Base-by-base conservation (phyloP, 73 alveolate genomes). In the Effrenium voratum region DNA sequence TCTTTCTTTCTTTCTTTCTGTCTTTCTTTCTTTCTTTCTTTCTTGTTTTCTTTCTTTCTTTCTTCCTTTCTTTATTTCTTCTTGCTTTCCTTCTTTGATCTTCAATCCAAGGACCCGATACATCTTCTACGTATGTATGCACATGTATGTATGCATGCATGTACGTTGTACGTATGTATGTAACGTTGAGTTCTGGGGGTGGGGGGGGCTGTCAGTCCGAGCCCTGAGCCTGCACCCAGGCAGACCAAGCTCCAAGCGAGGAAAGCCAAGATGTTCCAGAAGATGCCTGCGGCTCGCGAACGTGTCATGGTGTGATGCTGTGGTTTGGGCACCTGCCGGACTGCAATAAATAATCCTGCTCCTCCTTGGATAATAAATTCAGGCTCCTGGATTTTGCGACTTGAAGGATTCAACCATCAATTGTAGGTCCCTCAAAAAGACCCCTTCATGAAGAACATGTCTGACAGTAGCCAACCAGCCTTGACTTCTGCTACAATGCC, bases 141-240 rank as follows among this genome's bases (percentile, higher is more conserved):
- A n/a, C n/a, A n/a, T n/a, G n/a, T n/a, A n/a, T n/a, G n/a, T n/a
- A n/a, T n/a, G n/a, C n/a, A n/a, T n/a, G n/a, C n/a, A n/a, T n/a
- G n/a, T n/a, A n/a, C n/a, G n/a, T n/a, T n/a, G n/a, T n/a, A n/a
- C n/a, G n/a, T n/a, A n/a, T n/a, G n/a, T n/a, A n/a, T n/a, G n/a
- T n/a, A n/a, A n/a, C n/a, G n/a, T n/a, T n/a, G n/a, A n/a, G n/a
- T n/a, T n/a, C n/a, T n/a, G n/a, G n/a, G n/a, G 26, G 63, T 19
- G 8, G 26, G 26, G 63, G 63, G 63, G 84, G 24, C 26, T 8
- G 50, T 0, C 52, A 15, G 28, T 32, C n/a, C 47, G 26, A 22
- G 82, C 60, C 2, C 63, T 45, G 49, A 45, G 52, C 94, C 83
- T 86, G 94, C 94, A 46, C 55, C 94, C 47, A 60, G 36, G 36